These are phyloP conservation scores for Iberis pinnata DNA, from an alignment of 345 rosid species.

Conservation along the genomic window DNA sequence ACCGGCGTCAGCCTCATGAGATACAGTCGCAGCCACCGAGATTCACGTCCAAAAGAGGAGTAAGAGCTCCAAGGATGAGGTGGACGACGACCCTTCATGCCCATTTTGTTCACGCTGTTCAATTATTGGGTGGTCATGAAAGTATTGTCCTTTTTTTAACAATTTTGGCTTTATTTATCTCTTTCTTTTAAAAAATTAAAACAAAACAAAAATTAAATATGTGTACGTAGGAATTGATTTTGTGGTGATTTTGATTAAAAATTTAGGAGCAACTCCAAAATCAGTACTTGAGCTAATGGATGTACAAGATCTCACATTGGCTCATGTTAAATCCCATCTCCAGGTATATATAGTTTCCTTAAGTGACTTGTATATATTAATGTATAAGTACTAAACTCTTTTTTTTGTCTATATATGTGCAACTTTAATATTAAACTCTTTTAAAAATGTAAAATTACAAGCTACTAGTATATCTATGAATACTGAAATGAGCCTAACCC, in stretches of 20 bases:
- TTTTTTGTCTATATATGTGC: too few relatives aligned
- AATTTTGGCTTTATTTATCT: neutral
- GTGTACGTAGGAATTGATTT: neutral
- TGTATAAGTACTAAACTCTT: neutral
- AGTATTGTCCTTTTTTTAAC: slow-evolving; percentile 44
- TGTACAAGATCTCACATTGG: slow-evolving; percentile 98
- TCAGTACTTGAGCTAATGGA: slow-evolving; percentile 98
- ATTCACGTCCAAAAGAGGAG: slow-evolving; percentile 44
- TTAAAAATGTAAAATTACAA: too few relatives aligned
- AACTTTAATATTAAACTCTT: too few relatives aligned
- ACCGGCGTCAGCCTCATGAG: slow-evolving; percentile 18
- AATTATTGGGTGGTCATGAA: slow-evolving; percentile 98
- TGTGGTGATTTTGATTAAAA: slow-evolving; percentile 3
- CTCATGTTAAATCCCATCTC: slow-evolving; percentile 95
- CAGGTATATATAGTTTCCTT: slow-evolving; percentile 43
- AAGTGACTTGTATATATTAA: neutral
- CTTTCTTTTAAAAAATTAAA: too few relatives aligned
- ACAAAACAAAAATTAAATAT: neutral
- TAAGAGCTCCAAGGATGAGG: slow-evolving; percentile 83
- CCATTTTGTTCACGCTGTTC: slow-evolving; percentile 98
- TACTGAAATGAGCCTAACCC: too few relatives aligned
- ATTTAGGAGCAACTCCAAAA: slow-evolving; percentile 87
- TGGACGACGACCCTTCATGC: slow-evolving; percentile 98
- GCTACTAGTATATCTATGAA: too few relatives aligned
- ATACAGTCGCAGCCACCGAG: slow-evolving; percentile 48